Conservation (phyloP, 148 eudicot genomes). For the Camellia sinensis region DNA sequence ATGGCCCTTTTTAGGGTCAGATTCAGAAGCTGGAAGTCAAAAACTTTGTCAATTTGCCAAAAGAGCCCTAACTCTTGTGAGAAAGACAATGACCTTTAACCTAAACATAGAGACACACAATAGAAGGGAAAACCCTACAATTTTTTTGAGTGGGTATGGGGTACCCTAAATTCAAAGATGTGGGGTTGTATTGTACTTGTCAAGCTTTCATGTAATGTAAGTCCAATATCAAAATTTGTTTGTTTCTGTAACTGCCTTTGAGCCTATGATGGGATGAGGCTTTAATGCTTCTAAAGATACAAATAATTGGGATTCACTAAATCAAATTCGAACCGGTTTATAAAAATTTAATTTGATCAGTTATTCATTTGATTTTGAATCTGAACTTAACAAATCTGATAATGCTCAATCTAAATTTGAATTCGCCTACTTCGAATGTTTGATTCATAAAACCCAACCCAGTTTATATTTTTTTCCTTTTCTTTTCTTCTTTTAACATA, state of each 20-base stretch:
- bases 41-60: not conserved
- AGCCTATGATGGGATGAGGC: not conserved
- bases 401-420: too few relatives aligned
- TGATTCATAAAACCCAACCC: too few relatives aligned
- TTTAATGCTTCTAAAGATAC: not conserved
- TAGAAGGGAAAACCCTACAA: not conserved
- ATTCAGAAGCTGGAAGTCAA: constrained; percentile 15
- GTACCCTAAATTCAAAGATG: not conserved
- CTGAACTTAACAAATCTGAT: too few relatives aligned
- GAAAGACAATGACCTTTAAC: constrained; percentile 28
- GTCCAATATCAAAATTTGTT: constrained; percentile 14
- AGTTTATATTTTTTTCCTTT: too few relatives aligned
- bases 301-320: constrained; percentile 6
- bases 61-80: not conserved
- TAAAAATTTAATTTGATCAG: too few relatives aligned
- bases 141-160: constrained; percentile 15
- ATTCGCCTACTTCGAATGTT: too few relatives aligned
- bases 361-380: too few relatives aligned
- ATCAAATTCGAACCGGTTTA: not conserved
- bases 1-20: constrained; percentile 12
- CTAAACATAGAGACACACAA: constrained; percentile 28
- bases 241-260: constrained; percentile 11
- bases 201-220: constrained; percentile 12
- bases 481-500: too few relatives aligned
- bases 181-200: constrained; percentile 4